Conservation (phyloP, 2,329 filamentous ascomycete genomes). For the Pseudogymnoascus sp. region DNA sequence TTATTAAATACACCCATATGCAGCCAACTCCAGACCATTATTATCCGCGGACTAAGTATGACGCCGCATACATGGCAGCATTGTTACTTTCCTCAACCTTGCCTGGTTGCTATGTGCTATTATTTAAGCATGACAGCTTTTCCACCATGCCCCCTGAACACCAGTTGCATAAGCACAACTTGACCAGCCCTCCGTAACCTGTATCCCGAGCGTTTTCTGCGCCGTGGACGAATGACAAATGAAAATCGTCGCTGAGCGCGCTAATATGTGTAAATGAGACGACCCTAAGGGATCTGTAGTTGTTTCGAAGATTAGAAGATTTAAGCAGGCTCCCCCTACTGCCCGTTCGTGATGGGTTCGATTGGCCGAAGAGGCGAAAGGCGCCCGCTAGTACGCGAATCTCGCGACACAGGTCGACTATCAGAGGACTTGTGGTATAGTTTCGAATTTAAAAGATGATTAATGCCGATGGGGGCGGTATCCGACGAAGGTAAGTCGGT, state of each 20-base stretch:
- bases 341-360: neutral
- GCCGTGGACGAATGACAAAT: slow-evolving; percentile 2
- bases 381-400: neutral
- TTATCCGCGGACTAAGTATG: neutral
- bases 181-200: neutral
- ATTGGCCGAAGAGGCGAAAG: neutral
- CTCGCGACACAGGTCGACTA: neutral
- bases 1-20: neutral
- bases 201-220: slow-evolving; percentile 1
- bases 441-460: neutral
- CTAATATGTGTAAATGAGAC: slow-evolving; percentile 2
- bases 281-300: neutral
- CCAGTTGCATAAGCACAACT: neutral
- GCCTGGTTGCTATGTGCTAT: neutral
- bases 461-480: neutral
- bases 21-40: neutral
- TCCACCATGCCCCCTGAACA: neutral
- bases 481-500: neutral
- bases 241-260: neutral
- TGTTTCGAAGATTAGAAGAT: neutral
- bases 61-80: slow-evolving; percentile 1
- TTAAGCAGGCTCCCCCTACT: neutral
- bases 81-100: neutral
- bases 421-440: neutral
- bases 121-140: neutral